These are phyloP conservation scores for Peronospora belbahrii DNA, from an alignment of 352 stramenopile genomes.

Conservation along the genomic window DNA sequence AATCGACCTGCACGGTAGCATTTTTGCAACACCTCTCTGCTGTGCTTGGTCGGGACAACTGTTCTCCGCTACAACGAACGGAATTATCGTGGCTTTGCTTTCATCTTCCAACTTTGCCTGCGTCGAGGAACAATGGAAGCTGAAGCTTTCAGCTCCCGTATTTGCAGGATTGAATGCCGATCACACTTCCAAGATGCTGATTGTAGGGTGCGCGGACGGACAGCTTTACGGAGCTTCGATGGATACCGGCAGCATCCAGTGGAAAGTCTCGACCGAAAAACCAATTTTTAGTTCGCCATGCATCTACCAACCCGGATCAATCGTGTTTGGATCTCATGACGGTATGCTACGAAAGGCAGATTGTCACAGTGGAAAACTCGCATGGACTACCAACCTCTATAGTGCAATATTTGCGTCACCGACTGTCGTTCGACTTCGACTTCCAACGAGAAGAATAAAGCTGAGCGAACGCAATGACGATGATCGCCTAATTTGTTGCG, in stretches of 20 bases:
- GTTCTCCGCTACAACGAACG: slow-evolving; percentile 37
- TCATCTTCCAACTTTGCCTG: slow-evolving; percentile 2
- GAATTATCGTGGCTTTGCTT: slow-evolving; percentile 21
- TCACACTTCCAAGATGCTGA: slow-evolving; percentile 9
- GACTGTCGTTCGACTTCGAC: slow-evolving; percentile 18
- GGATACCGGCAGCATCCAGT: slow-evolving; percentile 20
- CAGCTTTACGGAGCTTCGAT: slow-evolving; percentile 32
- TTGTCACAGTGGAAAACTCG: slow-evolving; percentile 18
- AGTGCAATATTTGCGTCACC: slow-evolving; percentile 46
- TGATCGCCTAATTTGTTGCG: slow-evolving; percentile 27
- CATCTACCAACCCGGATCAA: slow-evolving; percentile 18
- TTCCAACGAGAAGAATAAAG: background rate
- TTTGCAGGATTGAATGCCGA: slow-evolving; percentile 43
- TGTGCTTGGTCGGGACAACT: slow-evolving; percentile 15
- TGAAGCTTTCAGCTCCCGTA: slow-evolving; percentile 37
- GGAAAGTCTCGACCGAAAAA: slow-evolving; percentile 34
- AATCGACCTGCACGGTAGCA: slow-evolving; percentile 29
- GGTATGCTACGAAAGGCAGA: slow-evolving; percentile 36
- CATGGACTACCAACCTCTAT: slow-evolving; percentile 26
- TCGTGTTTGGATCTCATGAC: slow-evolving; percentile 51
- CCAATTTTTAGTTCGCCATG: slow-evolving; percentile 56
- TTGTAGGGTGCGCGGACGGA: slow-evolving; percentile 46
- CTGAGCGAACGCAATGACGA: background rate
- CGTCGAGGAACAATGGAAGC: slow-evolving; percentile 12
- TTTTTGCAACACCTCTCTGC: slow-evolving; percentile 43